A percentile compares a stretch with the other conserved stretches of the same genome.
Evolutionary conservation across 169 alveolate species (phyloP).

Genomic region (Eimeria necatrix): DNA sequence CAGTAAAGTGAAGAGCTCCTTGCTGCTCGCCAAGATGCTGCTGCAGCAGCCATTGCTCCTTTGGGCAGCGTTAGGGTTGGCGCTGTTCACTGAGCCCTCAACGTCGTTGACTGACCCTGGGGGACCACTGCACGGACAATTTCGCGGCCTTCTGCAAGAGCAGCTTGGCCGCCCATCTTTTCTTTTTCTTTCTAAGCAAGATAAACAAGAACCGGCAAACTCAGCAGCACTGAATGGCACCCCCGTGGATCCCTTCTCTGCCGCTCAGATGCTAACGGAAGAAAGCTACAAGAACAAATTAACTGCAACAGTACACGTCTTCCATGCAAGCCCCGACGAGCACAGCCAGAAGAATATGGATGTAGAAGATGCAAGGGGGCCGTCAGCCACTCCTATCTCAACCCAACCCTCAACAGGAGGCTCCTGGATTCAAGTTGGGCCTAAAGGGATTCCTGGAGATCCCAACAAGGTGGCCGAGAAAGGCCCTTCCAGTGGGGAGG

Average conservation of each 20-base stretch:
- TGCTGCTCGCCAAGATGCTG: too few relatives aligned
- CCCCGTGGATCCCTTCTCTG: constrained; percentile 23
- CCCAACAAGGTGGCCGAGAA: not conserved
- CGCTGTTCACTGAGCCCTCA: too few relatives aligned
- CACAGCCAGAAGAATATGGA: too few relatives aligned
- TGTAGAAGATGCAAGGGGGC: not conserved
- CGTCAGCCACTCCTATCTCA: not conserved
- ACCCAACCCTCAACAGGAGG: not conserved
- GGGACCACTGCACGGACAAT: too few relatives aligned
- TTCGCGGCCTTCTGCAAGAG: too few relatives aligned
- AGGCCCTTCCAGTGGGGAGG: not conserved
- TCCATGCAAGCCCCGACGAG: not conserved
- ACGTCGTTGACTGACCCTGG: too few relatives aligned
- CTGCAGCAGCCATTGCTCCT: too few relatives aligned
- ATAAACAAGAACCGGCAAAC: too few relatives aligned
- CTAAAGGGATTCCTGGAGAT: not conserved
- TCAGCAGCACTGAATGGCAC: not conserved
- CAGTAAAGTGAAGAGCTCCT: too few relatives aligned
- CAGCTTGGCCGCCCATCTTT: too few relatives aligned
- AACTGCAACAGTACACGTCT: not conserved
- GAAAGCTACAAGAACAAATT: not conserved
- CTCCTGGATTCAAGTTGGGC: not conserved
- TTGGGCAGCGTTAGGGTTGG: too few relatives aligned
- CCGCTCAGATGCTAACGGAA: constrained; percentile 40
- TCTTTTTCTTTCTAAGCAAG: too few relatives aligned